Evolutionary conservation across 78 protist genomes (phyloP).

Genomic region (Dictyostelium firmibasis): DNA sequence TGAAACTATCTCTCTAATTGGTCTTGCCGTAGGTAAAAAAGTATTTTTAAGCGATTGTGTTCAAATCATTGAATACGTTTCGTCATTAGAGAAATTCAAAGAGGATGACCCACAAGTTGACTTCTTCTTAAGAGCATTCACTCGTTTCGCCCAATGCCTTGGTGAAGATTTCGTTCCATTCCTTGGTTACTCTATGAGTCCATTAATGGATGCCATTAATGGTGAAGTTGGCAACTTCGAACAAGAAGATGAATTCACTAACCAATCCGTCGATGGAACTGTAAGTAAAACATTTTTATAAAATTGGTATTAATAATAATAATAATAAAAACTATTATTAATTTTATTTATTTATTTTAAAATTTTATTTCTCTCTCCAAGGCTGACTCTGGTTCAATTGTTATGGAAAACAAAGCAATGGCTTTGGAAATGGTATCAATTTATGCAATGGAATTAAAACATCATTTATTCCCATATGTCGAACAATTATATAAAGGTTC

Average conservation of each 20-base stretch:
- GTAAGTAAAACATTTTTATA: neutral
- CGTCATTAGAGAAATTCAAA: conserved; percentile 44
- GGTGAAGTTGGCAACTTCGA: conserved; percentile 35
- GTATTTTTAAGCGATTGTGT: conserved; percentile 79
- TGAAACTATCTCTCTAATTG: conserved; percentile 93
- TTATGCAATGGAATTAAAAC: conserved; percentile 74
- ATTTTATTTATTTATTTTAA: neutral
- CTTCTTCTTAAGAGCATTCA: conserved; percentile 90
- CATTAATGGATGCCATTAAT: conserved; percentile 79
- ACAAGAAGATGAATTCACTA: neutral
- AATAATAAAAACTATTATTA: too few species aligned
- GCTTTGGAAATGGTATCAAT: conserved; percentile 84
- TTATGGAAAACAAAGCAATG: conserved; percentile 88
- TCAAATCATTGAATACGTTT: conserved; percentile 83
- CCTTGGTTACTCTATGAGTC: conserved; percentile 83
- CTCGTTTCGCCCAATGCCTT: conserved; percentile 89
- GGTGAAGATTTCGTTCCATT: conserved; percentile 90
- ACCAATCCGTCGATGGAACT: neutral
- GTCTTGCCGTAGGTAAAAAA: conserved; percentile 93
- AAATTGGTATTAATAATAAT: too few species aligned
- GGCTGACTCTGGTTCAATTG: conserved; percentile 64
- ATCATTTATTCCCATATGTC: conserved; percentile 66
- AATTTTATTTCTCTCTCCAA: too few species aligned
- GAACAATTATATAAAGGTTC: conserved; percentile 11
- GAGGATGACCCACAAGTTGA: conserved; percentile 91